A percentile compares a stretch with the other conserved stretches of the same genome.
phyloP scores from a whole-genome alignment of 306 rosid genomes.

The Bauhinia variegata region DNA sequence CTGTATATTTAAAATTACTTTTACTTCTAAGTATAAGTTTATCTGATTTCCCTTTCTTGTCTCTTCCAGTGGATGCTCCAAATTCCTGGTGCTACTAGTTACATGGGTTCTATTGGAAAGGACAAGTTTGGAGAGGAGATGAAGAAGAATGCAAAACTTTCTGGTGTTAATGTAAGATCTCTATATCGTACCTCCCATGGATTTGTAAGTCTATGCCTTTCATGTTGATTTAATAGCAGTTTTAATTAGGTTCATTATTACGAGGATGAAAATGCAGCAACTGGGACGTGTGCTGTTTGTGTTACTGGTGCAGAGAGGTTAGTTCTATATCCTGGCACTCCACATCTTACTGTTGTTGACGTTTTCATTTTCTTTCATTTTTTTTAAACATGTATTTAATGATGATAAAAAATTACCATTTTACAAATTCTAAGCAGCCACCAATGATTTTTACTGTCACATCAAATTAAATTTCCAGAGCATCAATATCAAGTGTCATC shows the following conservation, averaged over 20 bases:
- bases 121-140: constrained; percentile 64
- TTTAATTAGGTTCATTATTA: constrained; percentile 55
- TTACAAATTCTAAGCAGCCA: no score
- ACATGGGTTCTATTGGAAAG: constrained; percentile 66
- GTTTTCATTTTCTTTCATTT: no score
- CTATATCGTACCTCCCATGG: background rate
- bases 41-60: background rate
- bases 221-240: background rate
- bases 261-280: constrained; percentile 58
- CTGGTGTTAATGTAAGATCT: constrained; percentile 60
- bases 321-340: background rate
- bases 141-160: constrained; percentile 52
- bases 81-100: constrained; percentile 61
- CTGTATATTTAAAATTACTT: no score
- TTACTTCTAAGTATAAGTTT: no score
- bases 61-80: constrained; percentile 59
- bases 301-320: constrained; percentile 66
- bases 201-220: background rate
- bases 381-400: no score
- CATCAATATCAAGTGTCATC: no score
- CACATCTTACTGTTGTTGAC: background rate
- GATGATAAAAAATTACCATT: no score
- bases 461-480: no score
- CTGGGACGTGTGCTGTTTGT: constrained; percentile 70
- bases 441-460: no score